phyloP scores from a whole-genome alignment of 345 rosid species.

The Euclidium syriacum region DNA sequence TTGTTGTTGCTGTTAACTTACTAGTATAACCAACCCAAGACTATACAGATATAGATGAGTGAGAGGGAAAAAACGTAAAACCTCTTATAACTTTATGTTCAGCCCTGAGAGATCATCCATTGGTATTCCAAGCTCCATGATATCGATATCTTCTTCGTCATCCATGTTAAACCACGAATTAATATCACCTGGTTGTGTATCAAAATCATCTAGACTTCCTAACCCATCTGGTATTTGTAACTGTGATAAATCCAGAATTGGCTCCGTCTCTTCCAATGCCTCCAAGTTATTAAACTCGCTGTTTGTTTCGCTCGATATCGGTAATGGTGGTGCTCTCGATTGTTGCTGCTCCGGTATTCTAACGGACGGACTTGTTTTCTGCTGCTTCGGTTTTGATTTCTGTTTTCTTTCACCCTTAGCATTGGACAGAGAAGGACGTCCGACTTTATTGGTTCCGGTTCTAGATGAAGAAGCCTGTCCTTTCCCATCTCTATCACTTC shows the following conservation, averaged over 20 bases:
- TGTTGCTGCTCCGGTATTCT: conserved; percentile 49
- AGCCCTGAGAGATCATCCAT: conserved; percentile 97
- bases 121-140: conserved; percentile 91
- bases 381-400: conserved; percentile 86
- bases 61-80: conserved; percentile 34
- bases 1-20: too few relatives aligned
- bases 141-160: conserved; percentile 83
- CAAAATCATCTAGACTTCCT: conserved; percentile 42
- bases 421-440: conserved; percentile 63
- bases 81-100: conserved; percentile 90
- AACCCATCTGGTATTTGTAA: conserved; percentile 63
- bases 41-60: conserved; percentile 43
- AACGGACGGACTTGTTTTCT: conserved; percentile 73
- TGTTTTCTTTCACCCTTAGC: conserved; percentile 81
- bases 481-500: conserved; percentile 96
- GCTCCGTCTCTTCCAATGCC: conserved; percentile 46
- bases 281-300: conserved; percentile 49
- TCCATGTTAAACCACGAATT: conserved; percentile 92
- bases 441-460: conserved; percentile 63
- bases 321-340: conserved; percentile 45
- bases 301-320: conserved; percentile 38
- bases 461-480: conserved; percentile 69
- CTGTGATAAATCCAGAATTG: conserved; percentile 25
- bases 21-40: conserved; percentile 79
- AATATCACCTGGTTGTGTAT: conserved; percentile 62